Percentiles rank a stretch among this genome's conserved stretches.
These are phyloP conservation scores for Dentipellis sp. DNA, from an alignment of 768 basidiomycete genomes.

Conservation along the genomic window DNA sequence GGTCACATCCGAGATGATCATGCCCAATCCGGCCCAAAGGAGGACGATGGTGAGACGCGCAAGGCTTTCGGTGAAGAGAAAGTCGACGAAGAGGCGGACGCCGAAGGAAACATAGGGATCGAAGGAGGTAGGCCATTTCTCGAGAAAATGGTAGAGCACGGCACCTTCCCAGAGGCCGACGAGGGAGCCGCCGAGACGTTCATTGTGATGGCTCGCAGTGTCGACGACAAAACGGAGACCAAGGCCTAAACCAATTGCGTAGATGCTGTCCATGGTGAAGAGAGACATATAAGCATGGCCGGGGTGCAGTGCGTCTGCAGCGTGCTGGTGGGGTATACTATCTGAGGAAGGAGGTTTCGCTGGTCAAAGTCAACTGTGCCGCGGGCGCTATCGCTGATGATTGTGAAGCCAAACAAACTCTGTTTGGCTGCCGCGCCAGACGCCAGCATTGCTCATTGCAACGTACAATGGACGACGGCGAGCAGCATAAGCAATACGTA, in stretches of 20 bases:
- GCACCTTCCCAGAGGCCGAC: constrained; percentile 77
- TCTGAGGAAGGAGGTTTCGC: background rate
- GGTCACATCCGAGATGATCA: constrained; percentile 43
- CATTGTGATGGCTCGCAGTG: constrained; percentile 36
- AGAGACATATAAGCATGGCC: constrained; percentile 4
- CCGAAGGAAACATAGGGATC: constrained; percentile 65
- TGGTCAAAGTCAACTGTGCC: no score
- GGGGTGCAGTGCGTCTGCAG: background rate
- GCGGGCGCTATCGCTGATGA: no score
- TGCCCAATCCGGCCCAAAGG: constrained; percentile 44
- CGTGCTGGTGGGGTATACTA: background rate
- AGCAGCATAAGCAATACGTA: no score
- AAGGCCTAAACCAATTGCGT: constrained; percentile 62
- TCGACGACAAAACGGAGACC: constrained; percentile 55
- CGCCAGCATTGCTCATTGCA: no score
- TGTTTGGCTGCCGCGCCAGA: constrained; percentile 20
- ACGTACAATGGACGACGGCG: background rate
- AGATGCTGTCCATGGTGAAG: constrained; percentile 52
- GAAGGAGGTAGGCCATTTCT: constrained; percentile 51
- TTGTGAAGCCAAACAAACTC: background rate
- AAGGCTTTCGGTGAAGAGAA: constrained; percentile 51
- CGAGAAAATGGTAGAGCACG: constrained; percentile 62
- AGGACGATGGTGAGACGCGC: constrained; percentile 36
- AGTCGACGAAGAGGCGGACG: constrained; percentile 65
- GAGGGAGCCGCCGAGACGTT: constrained; percentile 50